phyloP scores from a whole-genome alignment of 1,284 basidiomycete species.

The Volvariella surrecta region DNA sequence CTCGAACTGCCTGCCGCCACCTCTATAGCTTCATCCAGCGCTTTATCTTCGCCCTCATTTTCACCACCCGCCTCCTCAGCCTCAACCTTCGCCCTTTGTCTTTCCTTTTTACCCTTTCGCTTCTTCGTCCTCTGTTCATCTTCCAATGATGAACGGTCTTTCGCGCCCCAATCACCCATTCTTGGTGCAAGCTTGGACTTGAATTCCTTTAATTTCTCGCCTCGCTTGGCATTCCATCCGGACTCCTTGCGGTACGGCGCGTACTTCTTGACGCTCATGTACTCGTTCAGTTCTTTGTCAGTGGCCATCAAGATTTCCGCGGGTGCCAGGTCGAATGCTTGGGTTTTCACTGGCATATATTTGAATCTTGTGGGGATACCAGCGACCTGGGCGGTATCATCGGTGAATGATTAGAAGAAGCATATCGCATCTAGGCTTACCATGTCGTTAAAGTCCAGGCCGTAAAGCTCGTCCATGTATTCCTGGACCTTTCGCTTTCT shows the following conservation, averaged over 20 bases:
- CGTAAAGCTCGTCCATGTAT: slow-evolving; percentile 88
- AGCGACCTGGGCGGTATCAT: slow-evolving; percentile 53
- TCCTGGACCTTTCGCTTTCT: slow-evolving; percentile 39
- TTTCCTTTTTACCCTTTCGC: slow-evolving; percentile 71
- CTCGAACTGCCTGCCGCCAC: slow-evolving; percentile 10
- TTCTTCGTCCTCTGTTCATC: slow-evolving; percentile 43
- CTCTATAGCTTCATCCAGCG: slow-evolving; percentile 3
- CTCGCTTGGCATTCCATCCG: slow-evolving; percentile 58
- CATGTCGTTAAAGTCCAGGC: slow-evolving; percentile 93
- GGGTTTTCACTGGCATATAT: slow-evolving; percentile 69
- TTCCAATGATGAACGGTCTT: slow-evolving; percentile 2
- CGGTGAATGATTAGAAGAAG: slow-evolving; percentile 8
- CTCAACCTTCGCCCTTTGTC: slow-evolving; percentile 38
- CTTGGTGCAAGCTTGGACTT: slow-evolving; percentile 46
- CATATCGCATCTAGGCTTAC: slow-evolving; percentile 33
- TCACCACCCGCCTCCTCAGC: slow-evolving; percentile 15
- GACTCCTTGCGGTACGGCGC: slow-evolving; percentile 77
- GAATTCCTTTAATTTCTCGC: slow-evolving; percentile 69
- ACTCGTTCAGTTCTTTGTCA: slow-evolving; percentile 89
- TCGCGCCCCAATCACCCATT: slow-evolving; percentile 13
- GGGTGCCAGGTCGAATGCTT: slow-evolving; percentile 70
- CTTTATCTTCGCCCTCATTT: slow-evolving; percentile 12
- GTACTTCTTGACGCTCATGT: slow-evolving; percentile 82
- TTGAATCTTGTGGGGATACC: slow-evolving; percentile 92
- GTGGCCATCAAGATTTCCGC: slow-evolving; percentile 90